A percentile compares a stretch with the other conserved stretches of the same genome.
Evolutionary conservation across 1,284 basidiomycete species (phyloP).

Genomic region (Leccinum pachyderme): DNA sequence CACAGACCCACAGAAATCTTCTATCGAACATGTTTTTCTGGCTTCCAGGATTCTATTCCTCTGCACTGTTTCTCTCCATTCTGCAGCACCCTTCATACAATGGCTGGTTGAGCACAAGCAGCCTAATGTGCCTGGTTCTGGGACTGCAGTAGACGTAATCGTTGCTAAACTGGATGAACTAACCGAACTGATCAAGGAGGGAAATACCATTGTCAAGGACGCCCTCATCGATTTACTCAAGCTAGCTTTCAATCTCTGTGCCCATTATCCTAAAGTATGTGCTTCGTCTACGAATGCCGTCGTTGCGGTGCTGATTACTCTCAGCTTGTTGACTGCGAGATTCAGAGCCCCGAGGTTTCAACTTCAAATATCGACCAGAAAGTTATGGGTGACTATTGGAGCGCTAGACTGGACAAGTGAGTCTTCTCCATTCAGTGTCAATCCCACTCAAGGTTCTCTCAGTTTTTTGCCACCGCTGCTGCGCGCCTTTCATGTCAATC

Average conservation of each 20-base stretch:
- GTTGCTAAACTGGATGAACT: constrained; percentile 58
- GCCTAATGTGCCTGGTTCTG: constrained; percentile 37
- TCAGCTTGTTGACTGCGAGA: constrained; percentile 47
- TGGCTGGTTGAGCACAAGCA: constrained; percentile 61
- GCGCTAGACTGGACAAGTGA: constrained; percentile 64
- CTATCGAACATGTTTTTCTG: constrained; percentile 66
- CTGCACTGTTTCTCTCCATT: constrained; percentile 51
- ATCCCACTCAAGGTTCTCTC: constrained; percentile 7
- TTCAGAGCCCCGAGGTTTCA: constrained; percentile 37
- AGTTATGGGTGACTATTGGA: constrained; percentile 66
- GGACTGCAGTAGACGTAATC: constrained; percentile 59
- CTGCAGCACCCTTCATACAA: constrained; percentile 46
- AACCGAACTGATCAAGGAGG: constrained; percentile 42
- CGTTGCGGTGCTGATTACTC: background rate
- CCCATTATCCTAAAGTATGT: constrained; percentile 64
- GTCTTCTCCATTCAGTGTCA: constrained; percentile 18
- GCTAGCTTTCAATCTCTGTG: constrained; percentile 70
- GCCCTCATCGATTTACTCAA: constrained; percentile 77
- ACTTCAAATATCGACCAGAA: constrained; percentile 28
- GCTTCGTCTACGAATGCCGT: background rate
- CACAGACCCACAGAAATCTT: constrained; percentile 51
- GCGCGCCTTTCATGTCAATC: constrained; percentile 59
- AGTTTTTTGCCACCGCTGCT: constrained; percentile 59
- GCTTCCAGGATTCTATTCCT: constrained; percentile 75
- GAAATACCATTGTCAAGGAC: constrained; percentile 60